Conservation (phyloP, 2,329 filamentous ascomycete genomes). For the Scedosporium boydii region DNA sequence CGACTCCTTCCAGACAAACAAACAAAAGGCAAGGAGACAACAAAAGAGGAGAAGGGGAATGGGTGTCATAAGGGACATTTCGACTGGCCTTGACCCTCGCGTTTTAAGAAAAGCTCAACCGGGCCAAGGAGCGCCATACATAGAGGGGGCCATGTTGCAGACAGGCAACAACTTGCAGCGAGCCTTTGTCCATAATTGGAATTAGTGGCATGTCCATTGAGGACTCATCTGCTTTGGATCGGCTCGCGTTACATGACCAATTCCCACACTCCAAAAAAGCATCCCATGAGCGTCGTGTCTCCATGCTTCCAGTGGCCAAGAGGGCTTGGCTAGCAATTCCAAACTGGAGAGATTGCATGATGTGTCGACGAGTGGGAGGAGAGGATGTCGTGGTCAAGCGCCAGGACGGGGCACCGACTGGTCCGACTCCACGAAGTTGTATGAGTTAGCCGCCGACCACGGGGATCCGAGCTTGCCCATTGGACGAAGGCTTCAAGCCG, state of each 20-base stretch:
- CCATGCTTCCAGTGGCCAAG: not conserved
- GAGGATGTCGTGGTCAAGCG: conserved; percentile 3
- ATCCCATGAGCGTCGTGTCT: not conserved
- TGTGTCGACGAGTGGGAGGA: not conserved
- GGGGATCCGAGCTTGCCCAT: conserved; percentile 6
- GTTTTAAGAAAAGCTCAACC: not conserved
- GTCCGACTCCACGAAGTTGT: conserved; percentile 16
- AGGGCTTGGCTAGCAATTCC: not conserved
- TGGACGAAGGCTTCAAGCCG: not conserved
- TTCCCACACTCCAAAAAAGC: not conserved
- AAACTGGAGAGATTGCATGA: not conserved
- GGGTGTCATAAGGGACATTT: not conserved
- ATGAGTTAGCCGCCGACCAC: conserved; percentile 29
- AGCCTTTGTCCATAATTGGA: not conserved
- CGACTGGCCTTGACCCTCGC: not conserved
- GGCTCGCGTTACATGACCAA: not conserved
- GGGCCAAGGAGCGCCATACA: not conserved
- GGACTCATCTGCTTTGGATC: not conserved
- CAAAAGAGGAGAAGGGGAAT: not conserved
- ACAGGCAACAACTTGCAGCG: not conserved
- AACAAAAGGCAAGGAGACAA: not conserved
- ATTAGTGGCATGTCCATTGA: not conserved
- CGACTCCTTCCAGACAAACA: not conserved
- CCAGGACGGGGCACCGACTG: not conserved
- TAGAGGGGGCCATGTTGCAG: not conserved